These are phyloP conservation scores for Hymenoscyphus fraxineus DNA, from an alignment of 2,329 filamentous ascomycete genomes.

Conservation along the genomic window DNA sequence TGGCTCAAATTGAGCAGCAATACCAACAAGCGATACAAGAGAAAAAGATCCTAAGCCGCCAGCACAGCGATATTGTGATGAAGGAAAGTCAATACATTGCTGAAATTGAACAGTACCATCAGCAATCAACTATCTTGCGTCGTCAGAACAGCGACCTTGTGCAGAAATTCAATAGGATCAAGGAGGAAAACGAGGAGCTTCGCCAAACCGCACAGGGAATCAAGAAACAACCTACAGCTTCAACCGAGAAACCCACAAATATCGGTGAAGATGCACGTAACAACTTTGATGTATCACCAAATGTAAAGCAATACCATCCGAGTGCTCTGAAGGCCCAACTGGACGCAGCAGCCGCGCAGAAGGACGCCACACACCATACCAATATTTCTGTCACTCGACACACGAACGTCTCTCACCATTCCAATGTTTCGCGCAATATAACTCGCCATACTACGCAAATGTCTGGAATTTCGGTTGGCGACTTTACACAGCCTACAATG, in stretches of 20 bases:
- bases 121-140: not conserved
- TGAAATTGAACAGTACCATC: slow-evolving; percentile 1
- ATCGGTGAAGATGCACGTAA: not conserved
- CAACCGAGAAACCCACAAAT: not conserved
- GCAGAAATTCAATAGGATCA: not conserved
- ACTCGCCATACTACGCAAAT: not conserved
- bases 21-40: slow-evolving; percentile 2
- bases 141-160: slow-evolving; percentile 1
- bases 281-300: not conserved
- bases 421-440: not conserved
- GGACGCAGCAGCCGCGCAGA: not conserved
- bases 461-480: not conserved
- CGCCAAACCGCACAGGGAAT: not conserved
- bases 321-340: not conserved
- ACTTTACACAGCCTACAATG: not conserved
- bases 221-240: not conserved
- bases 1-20: slow-evolving; percentile 1
- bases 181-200: slow-evolving; percentile 3
- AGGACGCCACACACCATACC: not conserved
- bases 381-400: not conserved
- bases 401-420: not conserved
- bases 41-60: not conserved
- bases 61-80: not conserved
- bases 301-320: not conserved
- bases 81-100: not conserved